phyloP scores from a whole-genome alignment of 2,329 filamentous ascomycete species.

The Plectosphaerella cucumerina region DNA sequence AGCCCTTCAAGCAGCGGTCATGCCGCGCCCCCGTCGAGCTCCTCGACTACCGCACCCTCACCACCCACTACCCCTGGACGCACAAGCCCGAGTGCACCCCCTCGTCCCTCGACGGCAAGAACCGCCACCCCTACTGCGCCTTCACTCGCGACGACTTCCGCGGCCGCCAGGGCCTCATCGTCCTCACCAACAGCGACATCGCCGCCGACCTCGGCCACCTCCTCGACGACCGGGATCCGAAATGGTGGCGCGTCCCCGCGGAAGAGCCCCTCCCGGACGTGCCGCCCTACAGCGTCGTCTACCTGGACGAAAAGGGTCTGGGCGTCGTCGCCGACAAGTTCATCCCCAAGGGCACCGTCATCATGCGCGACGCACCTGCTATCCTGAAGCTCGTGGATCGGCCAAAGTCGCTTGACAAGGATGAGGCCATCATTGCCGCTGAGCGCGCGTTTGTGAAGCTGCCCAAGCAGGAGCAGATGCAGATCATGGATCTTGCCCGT shows the following conservation, averaged over 20 bases:
- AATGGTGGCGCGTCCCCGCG: not conserved
- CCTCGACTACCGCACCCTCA: not conserved
- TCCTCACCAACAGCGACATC: slow-evolving; percentile 8
- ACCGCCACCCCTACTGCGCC: slow-evolving; percentile 5
- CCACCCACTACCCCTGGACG: slow-evolving; percentile 4
- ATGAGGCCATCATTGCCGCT: slow-evolving; percentile 19
- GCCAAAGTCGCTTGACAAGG: slow-evolving; percentile 13
- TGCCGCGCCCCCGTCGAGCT: not conserved
- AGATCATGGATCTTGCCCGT: slow-evolving; percentile 21
- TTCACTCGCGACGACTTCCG: slow-evolving; percentile 10
- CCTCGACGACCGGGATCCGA: slow-evolving; percentile 4
- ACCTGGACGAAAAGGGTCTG: slow-evolving; percentile 22
- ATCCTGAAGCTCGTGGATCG: slow-evolving; percentile 19
- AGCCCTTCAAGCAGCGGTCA: not conserved
- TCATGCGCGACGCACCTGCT: slow-evolving; percentile 24
- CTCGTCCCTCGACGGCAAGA: not conserved
- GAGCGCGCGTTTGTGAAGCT: slow-evolving; percentile 22
- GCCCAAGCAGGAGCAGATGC: slow-evolving; percentile 12
- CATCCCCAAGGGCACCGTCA: slow-evolving; percentile 23
- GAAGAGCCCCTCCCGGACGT: not conserved
- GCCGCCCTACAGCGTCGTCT: slow-evolving; percentile 18
- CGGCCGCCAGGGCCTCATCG: slow-evolving; percentile 5
- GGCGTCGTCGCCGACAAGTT: slow-evolving; percentile 25
- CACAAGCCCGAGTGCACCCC: slow-evolving; percentile 8
- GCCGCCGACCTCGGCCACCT: slow-evolving; percentile 5